Evolutionary conservation across 139 green algal genomes (phyloP), one percentile per base, ranked within the genome.

Genomic region (Mesotaenium endlicherianum): DNA sequence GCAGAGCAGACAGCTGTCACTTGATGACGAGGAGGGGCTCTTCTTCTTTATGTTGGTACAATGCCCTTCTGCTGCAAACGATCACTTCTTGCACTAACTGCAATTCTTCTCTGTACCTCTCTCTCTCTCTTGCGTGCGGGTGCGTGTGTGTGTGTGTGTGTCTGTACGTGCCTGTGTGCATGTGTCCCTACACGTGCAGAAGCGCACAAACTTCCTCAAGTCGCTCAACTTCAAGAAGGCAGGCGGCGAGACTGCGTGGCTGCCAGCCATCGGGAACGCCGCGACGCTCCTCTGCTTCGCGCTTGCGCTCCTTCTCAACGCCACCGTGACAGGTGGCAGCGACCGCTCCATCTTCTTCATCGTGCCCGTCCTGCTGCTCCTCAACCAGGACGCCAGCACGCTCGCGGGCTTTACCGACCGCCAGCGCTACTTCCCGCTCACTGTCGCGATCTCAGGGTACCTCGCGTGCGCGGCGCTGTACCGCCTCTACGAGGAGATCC

Each of bases 211-310:
- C 42, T 16, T 83, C 20, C 2, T 30, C 71, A 77, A 31, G 2
- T 50, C 39, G 43, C 69, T 84, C 36, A 84, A 31, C 36, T 42
- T 77, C 8, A 80, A 83, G 11, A 79, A 87, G 31, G 30, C 58
- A 41, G 6, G 58, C 14, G 17, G 2, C 3, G 59, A 84, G 30
- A 47, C 31, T 4, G 60, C 38, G 41, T 98, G 95, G 95, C 88
- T 93, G 86, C 94, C 95, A 20, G 92, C 90, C 1, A 70, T 92
- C 2, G 91, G 93, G 80, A 98, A 98, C 86, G 40, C 94, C 31
- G 82, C 83, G 17, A 93, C 95, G 0, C 41, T 95, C 16, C 81
- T 94, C 41, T 92, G 89, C 31, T 94, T 96, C 71, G 83, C 70
- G 4, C 80, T 95, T 31, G 81, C 83, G n/a, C 36, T 97, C 44